A percentile compares a stretch with the other conserved stretches of the same genome.
Evolutionary conservation across 129 eudicot species (phyloP).

Genomic region (Flaveria ramosissima): DNA sequence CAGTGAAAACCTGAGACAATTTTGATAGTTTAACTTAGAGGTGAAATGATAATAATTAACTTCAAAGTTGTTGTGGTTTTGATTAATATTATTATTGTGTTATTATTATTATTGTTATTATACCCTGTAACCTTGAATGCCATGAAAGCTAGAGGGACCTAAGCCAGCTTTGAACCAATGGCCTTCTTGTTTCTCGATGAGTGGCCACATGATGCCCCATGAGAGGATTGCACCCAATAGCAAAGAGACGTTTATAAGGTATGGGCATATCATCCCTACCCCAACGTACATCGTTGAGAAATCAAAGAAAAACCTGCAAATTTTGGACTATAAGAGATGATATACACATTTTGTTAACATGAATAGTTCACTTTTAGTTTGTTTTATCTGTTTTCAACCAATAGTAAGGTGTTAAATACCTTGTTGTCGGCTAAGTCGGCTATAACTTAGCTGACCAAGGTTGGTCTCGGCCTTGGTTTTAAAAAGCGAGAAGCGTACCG

Average conservation of each 20-base stretch:
- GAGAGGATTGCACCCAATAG: constrained; percentile 62
- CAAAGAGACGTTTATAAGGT: constrained; percentile 56
- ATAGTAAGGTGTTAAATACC: too few species aligned
- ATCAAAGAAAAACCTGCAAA: constrained; percentile 55
- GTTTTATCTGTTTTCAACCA: too few species aligned
- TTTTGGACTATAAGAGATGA: background rate
- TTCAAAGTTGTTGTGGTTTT: too few species aligned
- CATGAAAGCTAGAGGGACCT: constrained; percentile 46
- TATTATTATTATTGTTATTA: too few species aligned
- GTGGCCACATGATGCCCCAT: constrained; percentile 74
- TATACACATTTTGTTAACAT: too few species aligned
- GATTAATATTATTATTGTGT: background rate
- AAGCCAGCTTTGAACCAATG: constrained; percentile 47
- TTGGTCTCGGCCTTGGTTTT: too few species aligned
- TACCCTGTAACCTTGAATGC: constrained; percentile 72
- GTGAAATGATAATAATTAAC: too few species aligned
- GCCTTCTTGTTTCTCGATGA: constrained; percentile 52
- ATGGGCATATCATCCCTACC: constrained; percentile 70
- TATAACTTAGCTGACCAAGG: too few species aligned
- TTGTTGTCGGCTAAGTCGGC: too few species aligned
- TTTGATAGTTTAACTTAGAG: background rate
- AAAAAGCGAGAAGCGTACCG: too few species aligned
- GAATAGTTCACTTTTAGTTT: too few species aligned
- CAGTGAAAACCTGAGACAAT: constrained; percentile 54
- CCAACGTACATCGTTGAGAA: constrained; percentile 67